These are phyloP conservation scores for Zasmidium cellare DNA, from an alignment of 2,329 filamentous ascomycete species.

Conservation along the genomic window DNA sequence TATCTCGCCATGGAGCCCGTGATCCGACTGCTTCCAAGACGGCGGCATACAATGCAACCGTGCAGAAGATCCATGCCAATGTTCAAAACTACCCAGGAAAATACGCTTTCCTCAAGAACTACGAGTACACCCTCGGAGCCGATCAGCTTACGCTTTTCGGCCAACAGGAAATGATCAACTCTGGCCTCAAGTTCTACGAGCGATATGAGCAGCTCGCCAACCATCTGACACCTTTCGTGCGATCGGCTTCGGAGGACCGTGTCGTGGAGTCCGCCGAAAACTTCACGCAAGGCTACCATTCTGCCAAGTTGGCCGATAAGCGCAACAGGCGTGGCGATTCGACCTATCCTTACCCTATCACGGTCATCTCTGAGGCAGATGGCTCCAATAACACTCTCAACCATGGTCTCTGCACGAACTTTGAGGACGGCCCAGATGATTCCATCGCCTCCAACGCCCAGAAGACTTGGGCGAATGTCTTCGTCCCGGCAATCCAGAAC, in stretches of 20 bases:
- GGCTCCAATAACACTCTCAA: conserved; percentile 79
- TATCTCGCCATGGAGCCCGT: conserved; percentile 82
- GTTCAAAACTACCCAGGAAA: conserved; percentile 58
- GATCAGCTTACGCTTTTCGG: conserved; percentile 71
- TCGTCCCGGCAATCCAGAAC: conserved; percentile 65
- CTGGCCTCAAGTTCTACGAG: conserved; percentile 72
- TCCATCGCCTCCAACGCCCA: conserved; percentile 54
- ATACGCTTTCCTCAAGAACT: conserved; percentile 70
- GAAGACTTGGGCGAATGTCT: conserved; percentile 60
- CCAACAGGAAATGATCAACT: conserved; percentile 68
- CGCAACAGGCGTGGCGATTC: conserved; percentile 38
- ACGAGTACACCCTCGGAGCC: conserved; percentile 68
- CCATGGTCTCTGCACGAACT: conserved; percentile 69
- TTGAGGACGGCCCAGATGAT: conserved; percentile 61
- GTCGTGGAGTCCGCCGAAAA: conserved; percentile 74
- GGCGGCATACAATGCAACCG: conserved; percentile 60
- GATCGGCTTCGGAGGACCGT: conserved; percentile 68
- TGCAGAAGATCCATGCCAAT: conserved; percentile 65
- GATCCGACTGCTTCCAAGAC: conserved; percentile 74
- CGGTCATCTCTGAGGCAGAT: conserved; percentile 68
- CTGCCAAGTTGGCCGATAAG: conserved; percentile 50
- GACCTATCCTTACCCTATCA: conserved; percentile 54
- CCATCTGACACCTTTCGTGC: conserved; percentile 65
- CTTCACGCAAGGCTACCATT: conserved; percentile 73
- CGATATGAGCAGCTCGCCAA: conserved; percentile 67